phyloP scores from a whole-genome alignment of 2,329 filamentous ascomycete species.

The Tolypocladium sp. region DNA sequence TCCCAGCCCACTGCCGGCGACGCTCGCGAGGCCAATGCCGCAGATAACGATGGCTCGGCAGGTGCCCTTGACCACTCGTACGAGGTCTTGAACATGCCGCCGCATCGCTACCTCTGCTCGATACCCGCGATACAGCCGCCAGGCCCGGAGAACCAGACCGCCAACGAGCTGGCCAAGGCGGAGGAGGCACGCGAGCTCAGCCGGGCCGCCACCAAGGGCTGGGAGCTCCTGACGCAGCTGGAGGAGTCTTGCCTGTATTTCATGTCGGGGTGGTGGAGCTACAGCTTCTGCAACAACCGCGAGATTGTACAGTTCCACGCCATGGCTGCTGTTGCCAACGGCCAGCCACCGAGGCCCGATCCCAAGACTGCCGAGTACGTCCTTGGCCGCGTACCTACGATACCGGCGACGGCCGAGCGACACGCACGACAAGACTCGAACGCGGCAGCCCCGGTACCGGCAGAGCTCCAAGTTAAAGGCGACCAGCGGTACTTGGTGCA shows the following conservation, averaged over 20 bases:
- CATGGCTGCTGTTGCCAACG: constrained; percentile 55
- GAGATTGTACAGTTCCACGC: constrained; percentile 89
- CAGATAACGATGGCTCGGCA: constrained; percentile 23
- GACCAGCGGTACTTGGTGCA: constrained; percentile 83
- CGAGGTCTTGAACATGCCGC: constrained; percentile 65
- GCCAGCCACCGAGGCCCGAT: constrained; percentile 69
- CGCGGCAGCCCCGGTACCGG: constrained; percentile 28
- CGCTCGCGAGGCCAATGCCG: constrained; percentile 4
- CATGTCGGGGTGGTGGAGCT: constrained; percentile 89
- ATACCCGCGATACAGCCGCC: constrained; percentile 61
- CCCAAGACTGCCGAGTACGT: constrained; percentile 67
- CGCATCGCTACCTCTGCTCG: constrained; percentile 71
- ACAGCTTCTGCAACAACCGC: constrained; percentile 84
- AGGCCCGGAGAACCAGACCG: constrained; percentile 51
- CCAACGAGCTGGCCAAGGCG: constrained; percentile 56
- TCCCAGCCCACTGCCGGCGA: constrained; percentile 28
- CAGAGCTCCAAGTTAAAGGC: constrained; percentile 70
- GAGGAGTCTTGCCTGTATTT: constrained; percentile 77
- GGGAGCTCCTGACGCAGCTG: constrained; percentile 71
- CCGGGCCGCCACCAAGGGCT: constrained; percentile 67
- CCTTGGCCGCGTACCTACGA: constrained; percentile 48
- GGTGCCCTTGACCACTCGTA: constrained; percentile 30
- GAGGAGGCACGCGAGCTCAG: constrained; percentile 75
- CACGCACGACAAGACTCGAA: constrained; percentile 8
- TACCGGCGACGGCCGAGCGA: constrained; percentile 18